Base-by-base conservation (phyloP, 2,329 filamentous ascomycete species). In the Zarea fungicola region DNA sequence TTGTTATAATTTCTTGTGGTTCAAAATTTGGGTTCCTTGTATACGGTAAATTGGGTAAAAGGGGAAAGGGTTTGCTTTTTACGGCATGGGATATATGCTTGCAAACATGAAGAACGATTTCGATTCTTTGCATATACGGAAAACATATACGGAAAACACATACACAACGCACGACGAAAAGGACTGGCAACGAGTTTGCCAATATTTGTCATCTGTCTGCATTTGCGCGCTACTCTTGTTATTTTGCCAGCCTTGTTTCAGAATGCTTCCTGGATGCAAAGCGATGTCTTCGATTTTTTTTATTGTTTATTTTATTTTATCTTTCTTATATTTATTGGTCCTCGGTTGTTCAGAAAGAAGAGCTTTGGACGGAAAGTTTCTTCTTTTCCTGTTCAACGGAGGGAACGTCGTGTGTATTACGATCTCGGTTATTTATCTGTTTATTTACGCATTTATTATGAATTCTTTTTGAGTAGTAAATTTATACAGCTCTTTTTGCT, bases 1-100 rank as follows among this genome's bases (percentile, higher is more conserved):
- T 60, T 4, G 57, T 19, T 52, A 16, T 32, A 7, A 13, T 23
- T 21, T 46, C 16, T 37, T 36, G 21, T 21, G n/a, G n/a, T n/a
- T n/a, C n/a, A n/a, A n/a, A n/a, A n/a, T n/a, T 5, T 34, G 25
- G 23, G 3, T 36, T 29, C n/a, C 6, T 29, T 39, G 31, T 26
- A 46, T 46, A 37, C 18, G 34, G 34, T 39, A 39, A 29, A 31
- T 45, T 5, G 43, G 43, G 11, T 18, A 46, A 29, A 39, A 37
- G 23, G 14, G 26, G 34, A 26, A 25, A 36, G 2, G 29, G 22
- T 34, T 36, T 48, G 18, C 25, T 34, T 32, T 40, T 19, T 42
- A n/a, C 28, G 42, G n/a, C 3, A 21, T 8, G 19, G 26, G 11
- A 9, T 32, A 31, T 46, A 39, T 19, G 43, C 42, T 5, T 42